Evolutionary conservation across 2,329 filamentous ascomycete genomes (phyloP).

Genomic region (Trichoderma atrobrunneum): DNA sequence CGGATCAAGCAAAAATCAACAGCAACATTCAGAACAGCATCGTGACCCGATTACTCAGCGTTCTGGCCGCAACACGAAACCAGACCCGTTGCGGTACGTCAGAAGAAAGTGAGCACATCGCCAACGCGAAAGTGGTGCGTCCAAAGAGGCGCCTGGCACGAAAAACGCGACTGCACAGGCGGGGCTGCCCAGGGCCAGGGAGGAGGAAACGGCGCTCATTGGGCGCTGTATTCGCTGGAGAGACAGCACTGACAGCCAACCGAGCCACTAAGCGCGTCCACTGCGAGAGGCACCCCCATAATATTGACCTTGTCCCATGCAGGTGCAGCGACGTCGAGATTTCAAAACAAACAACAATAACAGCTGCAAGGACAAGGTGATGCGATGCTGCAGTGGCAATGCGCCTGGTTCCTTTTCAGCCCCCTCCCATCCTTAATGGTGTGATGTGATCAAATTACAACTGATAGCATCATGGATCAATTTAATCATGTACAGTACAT

Average conservation of each 20-base stretch:
- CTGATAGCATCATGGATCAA: not conserved
- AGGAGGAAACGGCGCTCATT: not conserved
- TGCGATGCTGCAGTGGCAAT: not conserved
- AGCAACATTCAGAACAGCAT: not conserved
- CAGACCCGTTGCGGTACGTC: not conserved
- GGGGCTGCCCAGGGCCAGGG: conserved; percentile 1
- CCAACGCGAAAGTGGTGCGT: conserved; percentile 20
- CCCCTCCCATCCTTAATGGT: not conserved
- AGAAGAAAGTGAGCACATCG: not conserved
- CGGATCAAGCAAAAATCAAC: not conserved
- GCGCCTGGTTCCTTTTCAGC: not conserved
- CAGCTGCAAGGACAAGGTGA: not conserved
- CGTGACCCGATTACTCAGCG: not conserved
- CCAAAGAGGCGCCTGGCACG: conserved; percentile 7
- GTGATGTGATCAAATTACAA: not conserved
- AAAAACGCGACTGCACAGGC: conserved; percentile 5
- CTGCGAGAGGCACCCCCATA: not conserved
- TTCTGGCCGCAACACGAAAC: not conserved
- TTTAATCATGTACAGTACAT: not conserved
- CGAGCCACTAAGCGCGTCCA: conserved; percentile 12
- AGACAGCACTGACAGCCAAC: conserved; percentile 12
- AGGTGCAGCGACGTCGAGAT: not conserved
- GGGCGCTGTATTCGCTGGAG: not conserved
- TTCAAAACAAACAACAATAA: conserved; percentile 16
- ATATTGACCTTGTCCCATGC: conserved; percentile 8